Evolutionary conservation across 139 green algal genomes (phyloP).

Genomic region (Pleodorina starrii): DNA sequence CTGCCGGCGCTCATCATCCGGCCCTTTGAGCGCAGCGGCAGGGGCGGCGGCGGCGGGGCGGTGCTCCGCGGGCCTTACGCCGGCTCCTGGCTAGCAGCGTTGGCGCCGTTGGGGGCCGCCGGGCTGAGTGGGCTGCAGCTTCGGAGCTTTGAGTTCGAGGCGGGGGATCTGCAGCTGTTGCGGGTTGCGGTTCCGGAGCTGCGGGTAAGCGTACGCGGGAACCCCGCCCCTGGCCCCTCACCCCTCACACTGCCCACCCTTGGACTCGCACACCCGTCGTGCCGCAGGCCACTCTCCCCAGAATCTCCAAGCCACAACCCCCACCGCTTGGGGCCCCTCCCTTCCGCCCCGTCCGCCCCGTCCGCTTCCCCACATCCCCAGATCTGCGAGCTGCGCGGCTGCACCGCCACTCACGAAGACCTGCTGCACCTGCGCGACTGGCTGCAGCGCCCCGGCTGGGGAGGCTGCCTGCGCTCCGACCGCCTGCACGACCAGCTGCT

Average conservation of each 20-base stretch:
- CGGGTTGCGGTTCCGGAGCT: neutral
- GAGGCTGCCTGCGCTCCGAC: neutral
- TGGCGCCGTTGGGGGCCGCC: neutral
- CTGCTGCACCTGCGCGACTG: neutral
- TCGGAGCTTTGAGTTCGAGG: neutral
- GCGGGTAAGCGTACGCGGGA: neutral
- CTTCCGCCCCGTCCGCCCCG: too few species aligned
- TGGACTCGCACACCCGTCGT: too few species aligned
- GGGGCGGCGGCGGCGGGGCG: too few species aligned
- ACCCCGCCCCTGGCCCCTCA: too few species aligned
- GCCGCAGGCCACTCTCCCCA: too few species aligned
- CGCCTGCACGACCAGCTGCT: too few species aligned
- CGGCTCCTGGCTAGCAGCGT: slow-evolving; percentile 6
- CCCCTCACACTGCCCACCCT: too few species aligned
- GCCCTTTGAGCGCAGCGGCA: neutral
- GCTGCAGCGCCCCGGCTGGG: neutral
- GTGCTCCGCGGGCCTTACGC: neutral
- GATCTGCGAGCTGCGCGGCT: neutral
- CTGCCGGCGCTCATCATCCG: neutral
- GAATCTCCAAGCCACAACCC: too few species aligned
- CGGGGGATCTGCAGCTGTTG: neutral
- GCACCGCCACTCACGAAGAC: neutral
- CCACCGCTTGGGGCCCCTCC: too few species aligned
- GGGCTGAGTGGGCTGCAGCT: neutral
- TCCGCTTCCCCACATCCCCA: neutral